Evolutionary conservation across 352 stramenopile species (phyloP).

Genomic region (Phytophthora tentaculata): DNA sequence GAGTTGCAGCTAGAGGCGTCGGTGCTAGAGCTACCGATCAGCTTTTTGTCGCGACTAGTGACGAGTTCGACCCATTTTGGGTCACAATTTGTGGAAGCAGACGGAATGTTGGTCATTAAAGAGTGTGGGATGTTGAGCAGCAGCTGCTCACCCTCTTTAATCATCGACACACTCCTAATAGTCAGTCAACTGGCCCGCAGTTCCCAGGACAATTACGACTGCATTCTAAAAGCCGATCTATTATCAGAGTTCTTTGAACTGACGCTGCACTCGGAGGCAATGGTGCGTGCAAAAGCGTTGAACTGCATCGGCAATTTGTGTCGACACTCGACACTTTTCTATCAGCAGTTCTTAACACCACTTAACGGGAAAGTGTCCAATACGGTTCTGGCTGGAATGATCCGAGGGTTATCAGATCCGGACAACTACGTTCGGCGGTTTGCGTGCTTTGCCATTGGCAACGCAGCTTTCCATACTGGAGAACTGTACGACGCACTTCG

Average conservation of each 20-base stretch:
- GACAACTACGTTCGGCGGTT: constrained; percentile 92
- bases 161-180: constrained; percentile 86
- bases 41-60: constrained; percentile 84
- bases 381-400: constrained; percentile 67
- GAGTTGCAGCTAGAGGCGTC: constrained; percentile 63
- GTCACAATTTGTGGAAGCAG: constrained; percentile 71
- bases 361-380: constrained; percentile 15
- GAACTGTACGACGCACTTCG: constrained; percentile 78
- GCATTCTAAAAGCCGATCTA: constrained; percentile 61
- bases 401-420: constrained; percentile 59
- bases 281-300: constrained; percentile 87
- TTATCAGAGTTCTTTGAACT: constrained; percentile 64
- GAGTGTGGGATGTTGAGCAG: constrained; percentile 62
- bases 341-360: constrained; percentile 59
- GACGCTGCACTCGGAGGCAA: constrained; percentile 64
- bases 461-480: constrained; percentile 91
- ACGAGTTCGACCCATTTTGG: constrained; percentile 88
- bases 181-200: constrained; percentile 87
- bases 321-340: constrained; percentile 91
- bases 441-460: constrained; percentile 95
- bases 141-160: constrained; percentile 59
- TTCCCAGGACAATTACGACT: constrained; percentile 77
- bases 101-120: constrained; percentile 76
- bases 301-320: constrained; percentile 95
- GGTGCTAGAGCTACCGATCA: constrained; percentile 73